These are phyloP conservation scores for Camellia granthamiana DNA, from an alignment of 148 eudicot species.

Conservation along the genomic window DNA sequence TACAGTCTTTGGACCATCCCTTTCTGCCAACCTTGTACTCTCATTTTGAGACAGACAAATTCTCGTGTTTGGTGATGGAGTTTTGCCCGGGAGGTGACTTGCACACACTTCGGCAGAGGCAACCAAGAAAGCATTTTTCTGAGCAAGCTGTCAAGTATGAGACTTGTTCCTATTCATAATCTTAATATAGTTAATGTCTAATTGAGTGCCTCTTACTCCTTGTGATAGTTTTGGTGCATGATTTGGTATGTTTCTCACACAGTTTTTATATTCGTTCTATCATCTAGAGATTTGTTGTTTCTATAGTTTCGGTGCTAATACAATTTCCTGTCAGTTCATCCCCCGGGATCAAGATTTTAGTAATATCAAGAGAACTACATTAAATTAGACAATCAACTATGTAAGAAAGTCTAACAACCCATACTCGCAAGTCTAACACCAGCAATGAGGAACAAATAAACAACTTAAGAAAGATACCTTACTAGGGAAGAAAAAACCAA, in stretches of 20 bases:
- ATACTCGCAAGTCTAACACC: no score
- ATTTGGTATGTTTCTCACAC: not conserved
- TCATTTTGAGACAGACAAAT: constrained; percentile 87
- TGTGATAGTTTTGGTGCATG: not conserved
- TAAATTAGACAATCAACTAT: no score
- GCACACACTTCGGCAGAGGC: constrained; percentile 88
- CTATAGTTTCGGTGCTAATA: not conserved
- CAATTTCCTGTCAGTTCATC: not conserved
- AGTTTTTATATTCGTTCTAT: not conserved
- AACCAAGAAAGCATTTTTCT: constrained; percentile 74
- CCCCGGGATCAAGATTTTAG: not conserved
- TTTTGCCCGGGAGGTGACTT: constrained; percentile 95
- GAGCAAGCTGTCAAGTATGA: constrained; percentile 96
- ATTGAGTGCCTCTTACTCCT: not conserved
- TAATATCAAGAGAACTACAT: no score
- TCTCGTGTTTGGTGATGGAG: constrained; percentile 94
- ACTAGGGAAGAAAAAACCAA: no score
- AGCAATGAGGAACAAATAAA: no score
- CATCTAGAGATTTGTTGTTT: not conserved
- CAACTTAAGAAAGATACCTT: no score
- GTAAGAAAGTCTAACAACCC: no score
- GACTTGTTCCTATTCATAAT: constrained; percentile 8
- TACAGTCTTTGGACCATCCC: constrained; percentile 89
- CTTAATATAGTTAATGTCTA: not conserved
- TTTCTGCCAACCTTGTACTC: constrained; percentile 79